Evolutionary conservation across 1,284 basidiomycete genomes (phyloP), one percentile per base, ranked within the genome.

Genomic region (Austroboletus olivaceoglutinosus): DNA sequence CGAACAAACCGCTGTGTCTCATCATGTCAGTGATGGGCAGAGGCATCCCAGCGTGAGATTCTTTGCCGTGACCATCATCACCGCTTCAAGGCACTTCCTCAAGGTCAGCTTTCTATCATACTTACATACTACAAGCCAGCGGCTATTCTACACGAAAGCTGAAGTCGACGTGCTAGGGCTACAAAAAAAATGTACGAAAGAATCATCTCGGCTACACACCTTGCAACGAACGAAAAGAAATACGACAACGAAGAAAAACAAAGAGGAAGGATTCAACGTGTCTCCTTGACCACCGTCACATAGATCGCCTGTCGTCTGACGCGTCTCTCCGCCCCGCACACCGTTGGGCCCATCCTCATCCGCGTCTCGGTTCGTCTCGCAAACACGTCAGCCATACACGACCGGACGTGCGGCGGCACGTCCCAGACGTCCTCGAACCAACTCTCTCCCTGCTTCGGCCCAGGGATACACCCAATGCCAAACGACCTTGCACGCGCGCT

Each of bases 201-300:
- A n/a, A 5, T 7, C 5, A 21, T 39, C 13, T 37, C 19, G 31
- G 31, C 36, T 19, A 37, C 13, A 39, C 38, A 11, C 11, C 11
- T 21, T 37, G 11, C 36, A 37, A 21, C 3, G 39, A 23, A 22
- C 15, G 16, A 15, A 23, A 22, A 22, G 15, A 31, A 16, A 23
- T 22, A 30, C 8, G 18, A 16, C 15, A 7, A 10, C 38, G 22
- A 37, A 6, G 5, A 21, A 21, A 42, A 18, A 31, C 19, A 25
- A 21, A 23, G 15, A 30, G 13, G 16, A 13, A 8, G 21, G 1
- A 11, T 13, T 50, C 37, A 42, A 4, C 4, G 13, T 33, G 41
- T 72, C 59, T 75, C 72, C 51, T 69, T 68, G 47, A 72, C 68
- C 41, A 75, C 70, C 5, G 71, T 73, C 72, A 74, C 71, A 55